Evolutionary conservation across 306 rosid species (phyloP).

Genomic region (Trichosanthes truncata): DNA sequence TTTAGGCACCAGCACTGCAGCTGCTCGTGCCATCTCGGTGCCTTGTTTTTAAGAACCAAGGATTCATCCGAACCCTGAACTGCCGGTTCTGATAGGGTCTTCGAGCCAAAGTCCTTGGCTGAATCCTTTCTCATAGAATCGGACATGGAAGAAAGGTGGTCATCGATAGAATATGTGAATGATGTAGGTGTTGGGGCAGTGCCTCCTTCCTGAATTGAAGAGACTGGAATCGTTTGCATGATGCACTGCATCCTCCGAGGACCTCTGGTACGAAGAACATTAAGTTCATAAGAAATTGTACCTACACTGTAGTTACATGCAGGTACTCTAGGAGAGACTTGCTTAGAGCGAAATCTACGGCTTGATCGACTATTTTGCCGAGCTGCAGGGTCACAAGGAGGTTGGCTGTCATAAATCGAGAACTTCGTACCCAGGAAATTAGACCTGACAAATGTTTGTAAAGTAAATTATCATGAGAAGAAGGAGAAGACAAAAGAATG

Average conservation of each 20-base stretch:
- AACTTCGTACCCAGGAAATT: conserved; percentile 77
- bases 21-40: conserved; percentile 93
- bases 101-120: conserved; percentile 22
- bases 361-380: conserved; percentile 32
- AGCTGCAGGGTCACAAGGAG: conserved; percentile 32
- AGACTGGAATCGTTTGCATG: conserved; percentile 55
- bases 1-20: conserved; percentile 92
- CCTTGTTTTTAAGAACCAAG: conserved; percentile 59
- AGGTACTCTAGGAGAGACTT: conserved; percentile 64
- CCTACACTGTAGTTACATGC: conserved; percentile 53
- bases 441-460: conserved; percentile 47
- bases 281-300: conserved; percentile 51
- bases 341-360: conserved; percentile 59
- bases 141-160: conserved; percentile 30
- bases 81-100: conserved; percentile 20
- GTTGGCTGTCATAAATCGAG: conserved; percentile 53
- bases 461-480: conserved; percentile 13
- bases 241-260: conserved; percentile 70
- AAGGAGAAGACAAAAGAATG: background rate
- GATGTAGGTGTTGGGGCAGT: conserved; percentile 51
- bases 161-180: conserved; percentile 28
- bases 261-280: conserved; percentile 62
- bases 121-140: conserved; percentile 36
- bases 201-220: conserved; percentile 72
- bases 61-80: conserved; percentile 25